Evolutionary conservation across 768 basidiomycete genomes (phyloP), one percentile per base, ranked within the genome.

Genomic region (Ramaria rubella): DNA sequence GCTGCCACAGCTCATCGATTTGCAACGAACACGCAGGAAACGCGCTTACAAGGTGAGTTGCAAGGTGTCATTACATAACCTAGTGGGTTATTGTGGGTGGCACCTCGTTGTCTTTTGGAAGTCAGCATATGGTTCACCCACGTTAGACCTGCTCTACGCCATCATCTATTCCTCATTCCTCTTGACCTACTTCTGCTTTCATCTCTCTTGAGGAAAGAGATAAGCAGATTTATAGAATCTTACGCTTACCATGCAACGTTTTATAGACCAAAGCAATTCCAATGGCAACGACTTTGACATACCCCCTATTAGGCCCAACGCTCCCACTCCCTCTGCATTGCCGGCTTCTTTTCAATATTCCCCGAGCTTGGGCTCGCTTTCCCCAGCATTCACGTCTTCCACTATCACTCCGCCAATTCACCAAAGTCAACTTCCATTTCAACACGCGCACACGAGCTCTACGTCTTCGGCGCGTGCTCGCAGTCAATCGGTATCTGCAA

Each of bases 401-500:
- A 21, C 38, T 1, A 30, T 40, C 8, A 44, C 15, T 3, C 36
- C 52, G 23, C 52, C 33, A 42, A n/a, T 19, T 23, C 38, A 38
- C 23, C 38, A 7, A 8, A 31, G 42, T 53, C 52, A 34, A 14
- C 36, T 23, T 17, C 24, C 29, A 26, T 40, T 26, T 44, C 26
- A 14, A 24, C 52, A 54, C 29, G 36, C 29, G 9, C 52, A 54
- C 52, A 44, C 52, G 52, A 54, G 19, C 42, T 54, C 52, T 2
- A 44, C 52, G 33, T 11, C 23, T 26, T 54, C 52, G 26, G 23
- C 43, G 21, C 52, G 52, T 42, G 23, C 52, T 5, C 34, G 52
- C 19, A 54, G 52, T 54, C 52, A 54, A n/a, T 54, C 52, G 23
- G 52, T 54, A 17, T 44, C 52, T 14, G 52, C 43, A 12, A 21